Evolutionary conservation across 225 moss, liverwort and hornwort species (phyloP), one percentile per base, ranked within the genome.

Genomic region (Neckera pumila): DNA sequence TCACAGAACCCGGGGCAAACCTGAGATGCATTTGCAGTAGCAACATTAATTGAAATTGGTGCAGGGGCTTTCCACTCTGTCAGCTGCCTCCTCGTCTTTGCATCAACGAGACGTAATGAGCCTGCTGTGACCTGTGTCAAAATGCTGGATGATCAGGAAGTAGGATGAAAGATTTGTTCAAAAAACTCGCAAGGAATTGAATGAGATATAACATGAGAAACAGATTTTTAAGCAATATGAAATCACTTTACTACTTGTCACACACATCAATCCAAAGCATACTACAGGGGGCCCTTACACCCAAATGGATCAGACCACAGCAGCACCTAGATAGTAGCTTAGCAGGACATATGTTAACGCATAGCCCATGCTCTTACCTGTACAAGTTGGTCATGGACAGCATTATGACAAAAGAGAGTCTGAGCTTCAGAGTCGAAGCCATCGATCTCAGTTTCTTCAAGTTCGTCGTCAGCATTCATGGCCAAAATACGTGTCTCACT

Each of bases 401-500:
- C 97, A 90, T 98, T 97, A 88, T 95, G 95, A 93, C 98, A 98
- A 91, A 97, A 98, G 51, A 98, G 94, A 80, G 98, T 98, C 90
- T 98, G 98, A 82, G 96, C 97, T 93, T 97, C 98, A 81, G 98
- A 98, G 80, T 98, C 97, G 87, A 98, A 98, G 82, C 98, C 98
- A 82, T 98, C 97, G 64, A 98, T 98, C 87, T 98, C 97, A 36
- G 98, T 98, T 92, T 98, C 98, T 91, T 98, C 98, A 84, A 98
- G 94, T 90, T 98, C 98, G 91, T 98, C 98, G n/a, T 98, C 98
- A 51, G 92, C 91, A 85, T 98, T 98, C 96, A 98, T 98, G 62
- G 98, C 98, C 95, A 98, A 93, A 87, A 97, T 95, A 85, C 98
- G 98, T 76, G 98, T 98, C 94, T 98, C 98, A 85, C 98, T 97